Base-by-base conservation (phyloP, 2,329 filamentous ascomycete genomes). In the Pyrenophora tritici-repentis region DNA sequence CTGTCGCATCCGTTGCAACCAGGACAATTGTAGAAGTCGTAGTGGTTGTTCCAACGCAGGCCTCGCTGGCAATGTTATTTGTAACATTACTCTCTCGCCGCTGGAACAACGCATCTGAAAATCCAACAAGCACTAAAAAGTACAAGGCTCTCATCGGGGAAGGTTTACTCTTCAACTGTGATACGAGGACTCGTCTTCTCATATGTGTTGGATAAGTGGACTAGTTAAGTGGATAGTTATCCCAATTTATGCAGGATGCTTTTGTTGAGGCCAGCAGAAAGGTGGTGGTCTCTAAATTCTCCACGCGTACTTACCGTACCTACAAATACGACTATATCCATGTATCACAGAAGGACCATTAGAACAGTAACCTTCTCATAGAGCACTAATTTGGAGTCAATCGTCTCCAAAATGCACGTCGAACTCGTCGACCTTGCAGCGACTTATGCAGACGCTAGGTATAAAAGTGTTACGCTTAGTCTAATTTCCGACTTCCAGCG, bases 151-250 rank as follows among this genome's bases (percentile, higher is more conserved):
- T 24, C 8, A 24, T 24, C 8, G 8, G 5, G 8, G 2, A 24
- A 7, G 22, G 22, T 24, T 24, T 24, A 24, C 33, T 42, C 16
- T 38, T 47, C 4, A 36, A 8, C 32, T 46, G 8, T 7, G n/a
- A 49, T 33, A 53, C 40, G 20, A 13, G 32, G 17, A 20, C 32
- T 45, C 8, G 33, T 50, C 8, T 50, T 50, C 17, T 41, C 45
- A 50, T 49, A 44, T 48, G 13, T 37, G 32, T 48, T 48, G 6
- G 24, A 17, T 49, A 4, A 36, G 13, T 44, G 17, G 41, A 45
- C 44, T 43, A 26, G 35, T 40, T 42, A 53, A 26, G 36, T 53
- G 9, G 20, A 44, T 49, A 18, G 31, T 32, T 20, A 52, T 52
- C 39, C n/a, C 43, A 22, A 42, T 43, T 38, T 40, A 26, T 47